Base-by-base conservation (phyloP, 768 basidiomycete genomes). In the Xerocomellus amylosporus region DNA sequence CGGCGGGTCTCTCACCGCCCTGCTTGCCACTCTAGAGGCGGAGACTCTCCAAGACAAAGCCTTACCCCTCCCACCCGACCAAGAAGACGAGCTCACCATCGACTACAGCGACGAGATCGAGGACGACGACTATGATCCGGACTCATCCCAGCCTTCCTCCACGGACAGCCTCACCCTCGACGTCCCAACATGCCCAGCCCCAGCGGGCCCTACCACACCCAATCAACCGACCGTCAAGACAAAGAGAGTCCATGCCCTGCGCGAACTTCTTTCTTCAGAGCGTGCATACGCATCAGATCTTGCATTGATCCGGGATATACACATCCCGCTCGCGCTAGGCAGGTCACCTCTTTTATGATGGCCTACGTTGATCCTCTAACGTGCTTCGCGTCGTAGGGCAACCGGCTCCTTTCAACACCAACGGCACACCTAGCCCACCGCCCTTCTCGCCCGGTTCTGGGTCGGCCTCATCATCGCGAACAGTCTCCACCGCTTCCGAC, bases 211-310 rank as follows among this genome's bases (percentile, higher is more conserved):
- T 37, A 40, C 55, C 36, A 63, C 66, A 13, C 64, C 73, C n/a
- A 63, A 71, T 20, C 75, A 58, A 53, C 69, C 70, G 44, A 55
- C 71, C 22, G 51, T 63, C 56, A 69, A 83, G 64, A 79, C 85
- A 26, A 92, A 92, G 72, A 81, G 91, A 36, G 78, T 83, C 22
- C 87, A 93, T 67, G 90, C 90, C 9, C 74, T 93, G 20, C 80
- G 83, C 47, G 91, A 93, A 59, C 71, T 93, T 26, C 77, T 93
- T 42, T 82, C 86, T 12, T 88, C 88, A 20, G 90, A 93, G 64
- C 77, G 87, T 26, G 86, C 88, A 1, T 92, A 92, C 69, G 86
- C 90, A 13, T 84, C 84, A n/a, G 91, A 93, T 75, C 76, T 93
- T 26, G 86, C 85, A 15, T 75, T 92, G 50, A 83, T 93, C 58